phyloP scores from a whole-genome alignment of 768 basidiomycete species.

The Kwoniella europaea region DNA sequence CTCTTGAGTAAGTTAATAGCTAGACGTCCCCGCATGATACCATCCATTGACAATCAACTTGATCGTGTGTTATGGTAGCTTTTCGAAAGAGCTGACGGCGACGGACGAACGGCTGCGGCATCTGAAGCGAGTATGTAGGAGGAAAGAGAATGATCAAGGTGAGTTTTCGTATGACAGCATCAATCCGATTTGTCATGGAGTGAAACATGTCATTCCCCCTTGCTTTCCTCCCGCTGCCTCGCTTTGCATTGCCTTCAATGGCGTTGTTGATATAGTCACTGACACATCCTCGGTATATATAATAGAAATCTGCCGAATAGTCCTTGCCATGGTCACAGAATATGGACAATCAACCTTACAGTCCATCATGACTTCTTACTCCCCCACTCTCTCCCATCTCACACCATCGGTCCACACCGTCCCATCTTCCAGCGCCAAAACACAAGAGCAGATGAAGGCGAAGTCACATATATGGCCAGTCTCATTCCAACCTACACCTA shows the following conservation, averaged over 20 bases:
- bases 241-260: no score
- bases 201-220: not conserved
- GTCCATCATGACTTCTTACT: constrained; percentile 25
- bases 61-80: constrained; percentile 14
- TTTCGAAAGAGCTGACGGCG: constrained; percentile 37
- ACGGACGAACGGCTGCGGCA: constrained; percentile 38
- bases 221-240: not conserved
- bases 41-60: no score
- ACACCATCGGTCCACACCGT: constrained; percentile 58
- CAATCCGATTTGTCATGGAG: not conserved
- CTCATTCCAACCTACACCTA: constrained; percentile 34
- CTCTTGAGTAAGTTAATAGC: constrained; percentile 37
- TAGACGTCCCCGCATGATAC: not conserved
- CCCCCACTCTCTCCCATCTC: constrained; percentile 27
- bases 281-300: no score
- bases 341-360: constrained; percentile 22
- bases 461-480: constrained; percentile 81
- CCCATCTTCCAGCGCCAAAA: constrained; percentile 72
- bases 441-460: constrained; percentile 66
- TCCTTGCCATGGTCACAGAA: constrained; percentile 32
- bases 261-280: no score
- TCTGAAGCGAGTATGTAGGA: constrained; percentile 47
- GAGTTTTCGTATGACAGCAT: not conserved
- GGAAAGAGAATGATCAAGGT: constrained; percentile 25
- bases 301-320: constrained; percentile 37